A percentile compares a stretch with the other conserved stretches of the same genome.
phyloP scores from a whole-genome alignment of 176 grass and related monocot genomes.

The Neostapfia colusana region DNA sequence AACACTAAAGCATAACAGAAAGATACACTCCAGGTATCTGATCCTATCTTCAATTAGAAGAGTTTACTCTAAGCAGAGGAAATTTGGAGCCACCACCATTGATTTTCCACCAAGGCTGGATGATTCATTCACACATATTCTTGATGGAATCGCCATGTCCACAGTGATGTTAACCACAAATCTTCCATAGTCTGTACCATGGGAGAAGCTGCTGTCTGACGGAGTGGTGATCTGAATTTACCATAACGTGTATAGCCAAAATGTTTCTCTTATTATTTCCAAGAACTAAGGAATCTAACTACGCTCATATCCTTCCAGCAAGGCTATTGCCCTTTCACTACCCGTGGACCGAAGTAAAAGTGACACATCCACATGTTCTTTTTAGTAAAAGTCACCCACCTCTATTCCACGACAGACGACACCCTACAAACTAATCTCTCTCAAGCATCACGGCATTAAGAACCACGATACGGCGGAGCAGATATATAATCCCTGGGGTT shows the following conservation, averaged over 20 bases:
- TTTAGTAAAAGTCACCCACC: not conserved
- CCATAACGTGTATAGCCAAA: not conserved
- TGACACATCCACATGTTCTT: not conserved
- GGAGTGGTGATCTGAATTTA: not conserved
- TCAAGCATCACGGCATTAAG: not conserved
- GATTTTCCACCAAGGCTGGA: not conserved
- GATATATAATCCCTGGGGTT: not conserved
- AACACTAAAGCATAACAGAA: slow-evolving; percentile 15
- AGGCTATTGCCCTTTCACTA: too few species aligned
- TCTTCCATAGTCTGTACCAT: not conserved
- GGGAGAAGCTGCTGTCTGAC: not conserved
- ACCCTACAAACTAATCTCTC: not conserved
- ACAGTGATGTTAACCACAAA: not conserved
- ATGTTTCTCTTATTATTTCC: not conserved
- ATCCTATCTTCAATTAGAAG: slow-evolving; percentile 2
- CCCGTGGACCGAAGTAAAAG: too few species aligned
- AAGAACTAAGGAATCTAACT: too few species aligned
- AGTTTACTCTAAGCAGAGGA: not conserved
- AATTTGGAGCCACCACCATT: not conserved
- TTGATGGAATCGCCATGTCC: not conserved
- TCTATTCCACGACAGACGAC: not conserved
- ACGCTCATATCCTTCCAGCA: too few species aligned
- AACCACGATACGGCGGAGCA: not conserved
- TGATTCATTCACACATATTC: not conserved
- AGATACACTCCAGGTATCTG: not conserved